Evolutionary conservation across 139 green algal genomes (phyloP), one percentile per base, ranked within the genome.

Genomic region (Ettlia oleoabundans): DNA sequence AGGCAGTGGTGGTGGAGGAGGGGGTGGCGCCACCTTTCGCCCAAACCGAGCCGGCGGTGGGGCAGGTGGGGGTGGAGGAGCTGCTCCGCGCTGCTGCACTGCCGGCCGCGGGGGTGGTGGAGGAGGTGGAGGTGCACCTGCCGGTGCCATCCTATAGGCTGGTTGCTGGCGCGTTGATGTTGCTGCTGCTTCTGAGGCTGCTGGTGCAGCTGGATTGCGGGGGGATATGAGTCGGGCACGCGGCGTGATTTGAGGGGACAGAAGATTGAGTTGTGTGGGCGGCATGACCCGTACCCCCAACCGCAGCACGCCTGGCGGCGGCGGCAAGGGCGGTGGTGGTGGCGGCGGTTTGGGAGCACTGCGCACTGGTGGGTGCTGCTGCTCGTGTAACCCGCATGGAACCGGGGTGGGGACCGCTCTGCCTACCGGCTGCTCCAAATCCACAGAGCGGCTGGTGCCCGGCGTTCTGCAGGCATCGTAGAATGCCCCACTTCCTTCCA

Each of bases 241-340:
- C 9, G 70, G 68, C 5, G 64, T 72, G 18, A 78, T 41, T 19
- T 33, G 18, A 15, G 63, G 63, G 0, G 64, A 55, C 24, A 19
- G 10, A 1, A 80, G 4, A 2, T 58, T 61, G 18, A 84, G 38
- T 3, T 30, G 53, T 33, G 53, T 63, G 13, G 70, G 69, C 19
- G 78, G 69, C 64, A 80, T 80, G 73, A 78, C 53, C 28, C 40
- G 70, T 64, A 84, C 68, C 0, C 53, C 78, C 19, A 84, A 38
- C 10, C 69, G 70, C 30, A 78, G 53, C 41, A 69, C 40, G 63
- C 41, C 19, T n/a, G 53, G 55, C 7, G 53, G 65, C 22, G 69
- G 78, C 3, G 55, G 69, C 64, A 78, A 28, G 47, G 55, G 68
- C n/a, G 70, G 68, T 15, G 70, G 22, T 5, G 68, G 53, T n/a